Evolutionary conservation across 2,329 filamentous ascomycete species (phyloP), one percentile per base, ranked within the genome.

Genomic region (Microcyclospora pomicola): DNA sequence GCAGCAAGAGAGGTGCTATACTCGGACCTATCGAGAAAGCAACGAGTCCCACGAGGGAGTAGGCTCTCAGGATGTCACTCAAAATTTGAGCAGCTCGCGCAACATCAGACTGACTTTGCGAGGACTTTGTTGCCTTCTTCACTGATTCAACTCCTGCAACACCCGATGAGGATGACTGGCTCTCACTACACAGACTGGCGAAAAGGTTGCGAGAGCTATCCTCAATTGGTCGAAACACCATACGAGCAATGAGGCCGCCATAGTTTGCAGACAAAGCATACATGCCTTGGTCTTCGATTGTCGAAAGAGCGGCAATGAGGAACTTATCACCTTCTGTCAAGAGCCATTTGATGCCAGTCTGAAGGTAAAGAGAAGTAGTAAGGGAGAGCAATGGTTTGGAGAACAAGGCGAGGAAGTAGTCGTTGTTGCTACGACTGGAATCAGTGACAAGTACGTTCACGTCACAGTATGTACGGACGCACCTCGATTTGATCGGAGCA

Each of bases 201-300:
- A 96, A 95, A 55, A 94, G 78, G 54, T 80, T 86, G 30, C 92
- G 80, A 46, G 82, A 87, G 57, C 81, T 88, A 61, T 98, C 92
- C 60, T 98, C 91, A 42, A 98, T 76, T 6, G 91, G 92, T 53
- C 96, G 91, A 58, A 98, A 88, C 36, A 98, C 65, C 46, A 96
- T 75, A 2, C 91, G 75, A 0, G 91, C 91, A 19, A 93, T 65
- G 0, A 98, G 72, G 2, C 87, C 83, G 15, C 91, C 91, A 57
- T 70, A 98, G 60, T 96, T 98, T 51, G 86, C 86, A 37, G 88
- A 91, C 5, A 98, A 71, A 0, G 87, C 85, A 55, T 96, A 98
- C 28, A 85, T 77, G 11, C 91, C 91, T 63, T 96, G 91, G 4
- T 87, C 81, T 31, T 75, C 68, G 1, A 91, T 72, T 0, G 77